Evolutionary conservation across 2,329 filamentous ascomycete genomes (phyloP), one percentile per base, ranked within the genome.

Genomic region (Thermothelomyces thermophilus): DNA sequence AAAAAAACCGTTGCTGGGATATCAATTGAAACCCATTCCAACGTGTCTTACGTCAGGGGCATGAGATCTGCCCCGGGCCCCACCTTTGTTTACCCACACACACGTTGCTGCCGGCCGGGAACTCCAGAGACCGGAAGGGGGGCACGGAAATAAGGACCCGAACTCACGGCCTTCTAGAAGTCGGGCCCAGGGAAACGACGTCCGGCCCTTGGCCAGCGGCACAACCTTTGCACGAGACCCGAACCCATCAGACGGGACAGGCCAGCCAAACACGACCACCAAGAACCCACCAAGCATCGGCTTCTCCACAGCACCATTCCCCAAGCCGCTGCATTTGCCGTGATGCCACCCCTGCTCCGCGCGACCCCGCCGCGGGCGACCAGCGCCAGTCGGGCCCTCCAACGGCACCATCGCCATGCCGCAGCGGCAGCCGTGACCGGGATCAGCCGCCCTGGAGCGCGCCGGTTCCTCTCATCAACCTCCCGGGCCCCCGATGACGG

Each of bases 311-410:
- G 11, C n/a, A 14, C 10, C 8, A 26, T 13, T 2, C 39, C 7
- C 39, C 48, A 50, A 46, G 43, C 24, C 51, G 45, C 24, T 11
- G 22, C 35, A 54, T 37, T 39, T 58, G 52, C 54, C 56, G 54
- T 28, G 37, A 56, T 56, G 56, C 48, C 50, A 33, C 50, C 53
- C 36, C 19, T 56, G 41, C 44, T 58, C 31, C 52, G 54, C 9
- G 47, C 56, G 16, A 51, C 53, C 46, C 53, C 56, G 39, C 50
- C 48, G n/a, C 31, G 41, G 37, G 28, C 46, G 2, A 30, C 19
- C 31, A 50, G 48, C 24, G 46, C 34, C 30, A 46, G 33, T 44
- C 33, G 50, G 14, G 37, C 31, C 5, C 42, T 46, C n/a, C 49
- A 50, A 35, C 30, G 43, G 6, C 19, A 45, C 20, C 33, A 31